These are phyloP conservation scores for Endocarpon pusillum DNA, from an alignment of 495 filamentous ascomycete genomes.

Conservation along the genomic window DNA sequence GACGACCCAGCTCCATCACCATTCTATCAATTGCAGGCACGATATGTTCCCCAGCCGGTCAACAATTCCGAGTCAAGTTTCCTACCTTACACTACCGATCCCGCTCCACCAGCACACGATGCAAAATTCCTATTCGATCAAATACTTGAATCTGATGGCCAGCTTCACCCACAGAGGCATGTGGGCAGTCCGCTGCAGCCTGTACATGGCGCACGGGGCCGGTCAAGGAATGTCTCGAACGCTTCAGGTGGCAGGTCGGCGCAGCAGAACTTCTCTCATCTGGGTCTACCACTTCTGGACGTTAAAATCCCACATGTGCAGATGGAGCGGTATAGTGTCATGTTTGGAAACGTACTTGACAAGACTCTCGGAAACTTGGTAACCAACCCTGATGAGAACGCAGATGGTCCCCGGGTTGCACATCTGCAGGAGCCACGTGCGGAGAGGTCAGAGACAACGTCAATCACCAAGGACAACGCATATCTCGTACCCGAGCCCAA, in stretches of 20 bases:
- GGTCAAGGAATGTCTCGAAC: neutral
- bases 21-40: slow-evolving; percentile 8
- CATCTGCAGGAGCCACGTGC: slow-evolving; percentile 44
- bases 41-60: slow-evolving; percentile 3
- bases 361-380: slow-evolving; percentile 33
- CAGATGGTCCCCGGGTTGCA: slow-evolving; percentile 29
- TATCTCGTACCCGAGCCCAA: slow-evolving; percentile 2
- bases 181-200: slow-evolving; percentile 5
- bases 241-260: slow-evolving; percentile 3
- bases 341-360: slow-evolving; percentile 68
- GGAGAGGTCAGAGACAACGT: slow-evolving; percentile 22
- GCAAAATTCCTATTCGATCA: neutral
- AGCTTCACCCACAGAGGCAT: neutral
- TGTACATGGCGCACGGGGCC: neutral
- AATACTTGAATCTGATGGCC: neutral
- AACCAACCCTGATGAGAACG: no score
- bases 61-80: neutral
- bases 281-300: slow-evolving; percentile 30
- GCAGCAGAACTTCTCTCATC: slow-evolving; percentile 6
- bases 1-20: slow-evolving; percentile 16
- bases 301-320: slow-evolving; percentile 67
- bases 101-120: neutral
- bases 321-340: slow-evolving; percentile 83
- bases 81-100: neutral
- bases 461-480: neutral